Base-by-base conservation (phyloP, 1,284 basidiomycete species). In the Omphalotus olearius region DNA sequence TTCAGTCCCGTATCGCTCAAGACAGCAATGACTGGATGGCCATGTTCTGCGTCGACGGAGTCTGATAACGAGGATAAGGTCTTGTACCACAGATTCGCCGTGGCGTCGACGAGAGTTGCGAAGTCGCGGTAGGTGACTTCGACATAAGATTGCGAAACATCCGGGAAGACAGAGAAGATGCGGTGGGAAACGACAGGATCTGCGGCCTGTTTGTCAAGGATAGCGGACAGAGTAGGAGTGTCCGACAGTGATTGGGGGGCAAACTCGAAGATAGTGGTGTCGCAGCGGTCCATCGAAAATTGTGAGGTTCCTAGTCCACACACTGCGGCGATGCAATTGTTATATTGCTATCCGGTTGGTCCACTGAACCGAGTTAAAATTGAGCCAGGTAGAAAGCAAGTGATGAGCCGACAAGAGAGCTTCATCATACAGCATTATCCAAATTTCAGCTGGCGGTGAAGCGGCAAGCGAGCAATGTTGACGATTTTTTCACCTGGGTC, bases 71-170 rank as follows among this genome's bases (percentile, higher is more conserved):
- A 37, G 30, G 23, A 33, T 13, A 56, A 38, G 10, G 14, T 17
- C 13, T 51, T n/a, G 25, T 37, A 45, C 48, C 37, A 54, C 14
- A 18, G 9, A 13, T 13, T 33, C 11, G 55, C 52, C 16, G 50
- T 45, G 25, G 50, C 42, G n/a, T 51, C 39, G 18, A 56, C 55
- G 25, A 56, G 26, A 14, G 26, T 2, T 11, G 39, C 48, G 33
- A 56, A 51, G 16, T 56, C 40, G 7, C 36, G 30, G 43, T 56
- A 56, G 4, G 55, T 53, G 2, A 54, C 47, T 39, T 56, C 52
- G 25, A 42, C 26, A 30, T 51, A 54, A 6, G 55, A 36, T 26
- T 16, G 35, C 13, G 44, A n/a, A 14, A 39, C 13, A 33, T 46
- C 9, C 14, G 55, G 55, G 47, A 51, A 51, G 5, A 53, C 52